phyloP scores from a whole-genome alignment of 2,329 filamentous ascomycete species.

The Monosporascus sp. region DNA sequence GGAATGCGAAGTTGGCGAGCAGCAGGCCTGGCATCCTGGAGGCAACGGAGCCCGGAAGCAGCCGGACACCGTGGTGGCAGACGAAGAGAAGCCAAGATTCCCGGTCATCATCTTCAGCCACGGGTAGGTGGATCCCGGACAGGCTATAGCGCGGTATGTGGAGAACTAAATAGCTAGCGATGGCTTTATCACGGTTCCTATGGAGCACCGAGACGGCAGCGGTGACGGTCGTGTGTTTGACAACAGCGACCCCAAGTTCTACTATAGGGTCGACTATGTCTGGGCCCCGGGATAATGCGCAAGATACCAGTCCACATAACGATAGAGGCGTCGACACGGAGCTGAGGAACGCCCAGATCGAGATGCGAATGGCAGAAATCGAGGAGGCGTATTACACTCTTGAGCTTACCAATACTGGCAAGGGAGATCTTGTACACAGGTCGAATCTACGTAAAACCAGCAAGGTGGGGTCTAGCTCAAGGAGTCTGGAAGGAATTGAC shows the following conservation, averaged over 20 bases:
- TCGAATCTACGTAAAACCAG: constrained; percentile 52
- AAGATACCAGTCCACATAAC: constrained; percentile 49
- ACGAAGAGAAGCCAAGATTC: constrained; percentile 38
- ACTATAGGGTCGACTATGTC: constrained; percentile 55
- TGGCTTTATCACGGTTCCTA: constrained; percentile 57
- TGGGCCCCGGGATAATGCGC: constrained; percentile 52
- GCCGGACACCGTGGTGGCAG: constrained; percentile 10
- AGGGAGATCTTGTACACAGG: constrained; percentile 43
- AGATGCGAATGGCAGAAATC: constrained; percentile 58
- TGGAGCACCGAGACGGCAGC: constrained; percentile 62
- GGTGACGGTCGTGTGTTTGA: constrained; percentile 34
- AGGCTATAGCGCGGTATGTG: constrained; percentile 55
- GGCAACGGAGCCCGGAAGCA: constrained; percentile 11
- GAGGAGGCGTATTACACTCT: constrained; percentile 57
- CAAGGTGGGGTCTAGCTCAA: constrained; percentile 53
- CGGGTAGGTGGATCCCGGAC: constrained; percentile 59
- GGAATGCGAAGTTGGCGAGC: constrained; percentile 53
- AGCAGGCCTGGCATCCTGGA: constrained; percentile 41
- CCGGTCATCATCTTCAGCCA: constrained; percentile 63
- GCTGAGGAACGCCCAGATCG: constrained; percentile 55
- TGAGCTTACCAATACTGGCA: constrained; percentile 46
- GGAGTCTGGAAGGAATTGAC: constrained; percentile 48
- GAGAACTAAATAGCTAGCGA: constrained; percentile 63
- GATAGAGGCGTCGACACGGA: constrained; percentile 54
- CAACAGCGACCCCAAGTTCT: constrained; percentile 29